Conservation (phyloP, 164 flowering plant genomes). For the Vitis cinerea region DNA sequence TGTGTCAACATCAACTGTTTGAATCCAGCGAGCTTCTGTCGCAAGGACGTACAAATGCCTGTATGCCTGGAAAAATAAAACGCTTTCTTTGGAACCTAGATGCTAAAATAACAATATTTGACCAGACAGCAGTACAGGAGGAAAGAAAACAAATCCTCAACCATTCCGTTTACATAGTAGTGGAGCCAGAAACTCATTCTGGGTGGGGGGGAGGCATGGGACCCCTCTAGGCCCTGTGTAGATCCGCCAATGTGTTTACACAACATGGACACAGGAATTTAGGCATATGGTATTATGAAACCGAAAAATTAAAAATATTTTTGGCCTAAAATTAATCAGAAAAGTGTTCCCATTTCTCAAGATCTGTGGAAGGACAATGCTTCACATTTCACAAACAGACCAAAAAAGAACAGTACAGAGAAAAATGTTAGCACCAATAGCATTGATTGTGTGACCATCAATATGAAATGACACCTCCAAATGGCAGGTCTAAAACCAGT, state of each 20-base stretch:
- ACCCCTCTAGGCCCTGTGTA: too few species aligned
- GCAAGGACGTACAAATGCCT: conserved; percentile 95
- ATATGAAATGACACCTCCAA: not conserved
- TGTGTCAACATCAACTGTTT: conserved; percentile 96
- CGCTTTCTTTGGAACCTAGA: not conserved
- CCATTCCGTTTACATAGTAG: too few species aligned
- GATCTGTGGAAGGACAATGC: not conserved
- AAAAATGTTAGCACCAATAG: not conserved
- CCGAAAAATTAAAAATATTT: not conserved
- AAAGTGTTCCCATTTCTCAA: not conserved
- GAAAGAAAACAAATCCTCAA: not conserved
- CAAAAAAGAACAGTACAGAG: not conserved
- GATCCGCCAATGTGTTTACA: too few species aligned
- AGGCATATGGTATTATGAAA: not conserved
- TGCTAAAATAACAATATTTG: not conserved
- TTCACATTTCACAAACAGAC: not conserved
- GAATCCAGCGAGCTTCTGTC: conserved; percentile 91
- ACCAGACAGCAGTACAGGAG: not conserved
- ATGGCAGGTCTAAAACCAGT: not conserved
- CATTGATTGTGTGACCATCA: not conserved
- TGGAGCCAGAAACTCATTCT: too few species aligned
- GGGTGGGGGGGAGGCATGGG: too few species aligned
- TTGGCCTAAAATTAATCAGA: too few species aligned
- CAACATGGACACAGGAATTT: too few species aligned
- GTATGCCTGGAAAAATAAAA: conserved; percentile 61